These are phyloP conservation scores for Sanghuangporus baumii DNA, from an alignment of 1,284 basidiomycete genomes.

Conservation along the genomic window DNA sequence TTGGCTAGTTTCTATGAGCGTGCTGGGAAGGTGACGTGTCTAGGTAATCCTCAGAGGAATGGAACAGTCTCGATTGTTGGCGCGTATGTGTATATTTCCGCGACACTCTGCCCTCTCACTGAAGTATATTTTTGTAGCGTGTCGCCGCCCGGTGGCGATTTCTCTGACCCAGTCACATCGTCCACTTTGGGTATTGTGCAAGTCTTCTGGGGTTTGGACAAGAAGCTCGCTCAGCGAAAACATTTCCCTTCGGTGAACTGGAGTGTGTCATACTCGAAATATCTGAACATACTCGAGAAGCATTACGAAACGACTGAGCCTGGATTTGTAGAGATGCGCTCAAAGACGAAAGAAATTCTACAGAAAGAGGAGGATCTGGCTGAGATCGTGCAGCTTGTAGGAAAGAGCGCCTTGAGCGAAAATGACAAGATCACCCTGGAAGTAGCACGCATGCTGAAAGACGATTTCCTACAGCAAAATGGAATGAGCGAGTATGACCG, in stretches of 20 bases:
- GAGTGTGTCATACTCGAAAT: slow-evolving; percentile 98
- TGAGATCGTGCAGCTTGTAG: slow-evolving; percentile 98
- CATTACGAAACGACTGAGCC: slow-evolving; percentile 90
- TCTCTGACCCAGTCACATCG: slow-evolving; percentile 97
- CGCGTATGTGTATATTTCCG: slow-evolving; percentile 62
- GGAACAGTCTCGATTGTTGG: slow-evolving; percentile 98
- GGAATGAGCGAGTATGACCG: slow-evolving; percentile 98
- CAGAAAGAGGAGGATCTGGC: slow-evolving; percentile 99
- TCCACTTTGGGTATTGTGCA: slow-evolving; percentile 98
- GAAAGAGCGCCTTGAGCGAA: slow-evolving; percentile 96
- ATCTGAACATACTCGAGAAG: slow-evolving; percentile 91
- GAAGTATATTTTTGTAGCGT: slow-evolving; percentile 47
- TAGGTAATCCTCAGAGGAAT: slow-evolving; percentile 84
- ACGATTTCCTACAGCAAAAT: slow-evolving; percentile 98
- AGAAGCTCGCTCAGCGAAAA: slow-evolving; percentile 96
- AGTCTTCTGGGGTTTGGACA: slow-evolving; percentile 96
- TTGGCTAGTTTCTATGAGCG: slow-evolving; percentile 98
- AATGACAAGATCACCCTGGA: slow-evolving; percentile 98
- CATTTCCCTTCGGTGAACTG: slow-evolving; percentile 99
- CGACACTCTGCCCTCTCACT: slow-evolving; percentile 7
- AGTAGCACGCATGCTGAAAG: slow-evolving; percentile 95
- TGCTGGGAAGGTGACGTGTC: slow-evolving; percentile 92
- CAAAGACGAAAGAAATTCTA: slow-evolving; percentile 91
- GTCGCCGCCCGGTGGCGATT: slow-evolving; percentile 97
- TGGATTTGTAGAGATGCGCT: slow-evolving; percentile 90